Conservation (phyloP, 139 green algal species). For the Chlamydomonas eustigma region DNA sequence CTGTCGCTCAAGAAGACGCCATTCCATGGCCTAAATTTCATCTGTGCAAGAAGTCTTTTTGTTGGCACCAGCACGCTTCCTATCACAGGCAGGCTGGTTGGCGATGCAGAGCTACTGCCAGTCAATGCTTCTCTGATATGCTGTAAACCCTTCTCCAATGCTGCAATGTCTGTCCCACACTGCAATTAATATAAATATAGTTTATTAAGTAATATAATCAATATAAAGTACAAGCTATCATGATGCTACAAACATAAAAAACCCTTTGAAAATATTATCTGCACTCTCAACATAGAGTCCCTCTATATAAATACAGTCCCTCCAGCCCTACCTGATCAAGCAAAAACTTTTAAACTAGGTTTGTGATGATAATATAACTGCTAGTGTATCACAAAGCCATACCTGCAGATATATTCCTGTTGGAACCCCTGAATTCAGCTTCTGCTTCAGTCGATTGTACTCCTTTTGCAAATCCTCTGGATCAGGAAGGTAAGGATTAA, state of each 20-base stretch:
- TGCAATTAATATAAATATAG: no score
- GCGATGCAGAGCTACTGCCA: not conserved
- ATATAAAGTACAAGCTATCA: no score
- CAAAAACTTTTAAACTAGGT: no score
- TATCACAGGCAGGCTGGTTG: not conserved
- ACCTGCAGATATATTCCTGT: not conserved
- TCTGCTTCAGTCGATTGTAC: not conserved
- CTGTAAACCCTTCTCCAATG: not conserved
- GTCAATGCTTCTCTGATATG: not conserved
- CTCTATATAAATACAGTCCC: no score
- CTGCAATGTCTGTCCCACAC: not conserved
- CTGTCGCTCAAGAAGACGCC: not conserved
- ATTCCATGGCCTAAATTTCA: not conserved
- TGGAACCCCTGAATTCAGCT: not conserved
- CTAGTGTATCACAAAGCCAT: no score
- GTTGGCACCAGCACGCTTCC: not conserved
- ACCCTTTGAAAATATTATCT: no score
- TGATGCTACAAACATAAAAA: no score
- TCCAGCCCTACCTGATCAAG: no score
- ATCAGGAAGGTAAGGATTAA: not conserved
- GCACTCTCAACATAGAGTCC: no score
- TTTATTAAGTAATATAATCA: no score
- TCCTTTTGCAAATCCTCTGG: not conserved
- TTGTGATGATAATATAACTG: no score
- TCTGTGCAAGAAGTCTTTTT: slow-evolving; percentile 9